A percentile compares a stretch with the other conserved stretches of the same genome.
Conservation (phyloP, 1,139 yeast species). For the Groenewaldozyma auringiensis region DNA sequence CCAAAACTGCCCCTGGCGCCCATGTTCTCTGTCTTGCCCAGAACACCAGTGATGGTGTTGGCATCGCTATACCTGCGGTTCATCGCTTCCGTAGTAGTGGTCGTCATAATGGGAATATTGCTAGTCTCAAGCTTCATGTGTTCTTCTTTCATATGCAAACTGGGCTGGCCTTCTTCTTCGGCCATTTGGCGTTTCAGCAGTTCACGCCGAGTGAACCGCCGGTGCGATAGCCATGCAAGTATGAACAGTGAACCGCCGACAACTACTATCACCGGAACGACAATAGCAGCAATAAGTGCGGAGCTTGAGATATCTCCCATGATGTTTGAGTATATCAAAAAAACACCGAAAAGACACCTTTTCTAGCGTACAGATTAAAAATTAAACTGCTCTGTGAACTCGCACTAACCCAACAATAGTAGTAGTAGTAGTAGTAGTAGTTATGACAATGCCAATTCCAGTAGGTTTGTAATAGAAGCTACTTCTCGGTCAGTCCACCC, state of each 20-base stretch:
- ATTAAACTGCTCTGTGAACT: too few species aligned
- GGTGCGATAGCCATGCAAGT: slow-evolving; percentile 10
- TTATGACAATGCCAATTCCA: too few species aligned
- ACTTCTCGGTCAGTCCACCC: too few species aligned
- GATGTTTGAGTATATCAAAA: not conserved
- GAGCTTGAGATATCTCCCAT: slow-evolving; percentile 8
- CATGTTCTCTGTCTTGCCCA: not conserved
- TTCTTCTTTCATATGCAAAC: not conserved
- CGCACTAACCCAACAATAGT: too few species aligned
- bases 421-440: too few species aligned
- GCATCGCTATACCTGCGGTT: not conserved
- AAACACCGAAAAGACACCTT: too few species aligned
- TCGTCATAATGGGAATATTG: not conserved
- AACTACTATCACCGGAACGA: slow-evolving; percentile 23
- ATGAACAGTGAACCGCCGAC: slow-evolving; percentile 12
- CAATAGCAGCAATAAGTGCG: slow-evolving; percentile 24
- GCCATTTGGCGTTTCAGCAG: slow-evolving; percentile 1
- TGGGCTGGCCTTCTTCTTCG: not conserved
- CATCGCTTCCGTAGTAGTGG: not conserved
- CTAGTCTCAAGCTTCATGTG: not conserved
- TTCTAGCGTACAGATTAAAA: too few species aligned
- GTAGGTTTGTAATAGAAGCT: too few species aligned
- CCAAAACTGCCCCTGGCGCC: not conserved
- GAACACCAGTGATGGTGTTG: not conserved
- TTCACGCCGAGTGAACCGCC: not conserved